Percentiles rank a stretch among this genome's conserved stretches.
Evolutionary conservation across 2,329 filamentous ascomycete genomes (phyloP).

Genomic region (Sphaceloma murrayae): DNA sequence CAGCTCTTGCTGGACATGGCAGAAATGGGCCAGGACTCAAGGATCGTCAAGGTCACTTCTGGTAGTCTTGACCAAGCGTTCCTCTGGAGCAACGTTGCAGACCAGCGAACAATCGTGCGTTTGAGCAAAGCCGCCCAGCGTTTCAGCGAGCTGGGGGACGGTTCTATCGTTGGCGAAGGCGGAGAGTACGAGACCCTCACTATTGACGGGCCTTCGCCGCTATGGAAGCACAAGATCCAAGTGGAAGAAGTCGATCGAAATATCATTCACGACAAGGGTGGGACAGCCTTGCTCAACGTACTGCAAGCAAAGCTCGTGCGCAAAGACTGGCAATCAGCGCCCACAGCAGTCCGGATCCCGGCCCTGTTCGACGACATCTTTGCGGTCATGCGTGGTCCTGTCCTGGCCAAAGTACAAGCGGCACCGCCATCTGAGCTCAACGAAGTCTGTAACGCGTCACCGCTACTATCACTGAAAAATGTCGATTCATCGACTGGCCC

Average conservation of each 20-base stretch:
- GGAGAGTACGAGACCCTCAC: constrained; percentile 95
- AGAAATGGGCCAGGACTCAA: constrained; percentile 65
- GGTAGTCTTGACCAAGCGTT: constrained; percentile 73
- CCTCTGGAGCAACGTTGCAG: constrained; percentile 71
- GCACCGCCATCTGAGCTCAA: neutral
- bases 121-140: constrained; percentile 49
- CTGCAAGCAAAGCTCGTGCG: constrained; percentile 45
- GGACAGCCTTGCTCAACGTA: constrained; percentile 63
- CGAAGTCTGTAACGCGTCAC: no score
- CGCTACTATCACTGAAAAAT: no score
- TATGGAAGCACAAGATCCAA: constrained; percentile 65
- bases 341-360: constrained; percentile 47
- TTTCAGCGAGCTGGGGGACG: constrained; percentile 57
- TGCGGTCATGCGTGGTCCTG: constrained; percentile 28
- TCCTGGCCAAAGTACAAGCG: constrained; percentile 3
- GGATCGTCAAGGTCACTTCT: constrained; percentile 90
- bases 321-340: constrained; percentile 26
- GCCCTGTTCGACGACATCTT: constrained; percentile 58
- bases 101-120: constrained; percentile 37
- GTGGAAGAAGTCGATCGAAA: constrained; percentile 47
- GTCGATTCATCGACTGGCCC: neutral
- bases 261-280: constrained; percentile 60
- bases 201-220: constrained; percentile 60
- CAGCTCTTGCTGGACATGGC: constrained; percentile 73
- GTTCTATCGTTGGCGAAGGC: constrained; percentile 77